Conservation (phyloP, 2,329 filamentous ascomycete genomes). For the Zymoseptoria ardabiliae region DNA sequence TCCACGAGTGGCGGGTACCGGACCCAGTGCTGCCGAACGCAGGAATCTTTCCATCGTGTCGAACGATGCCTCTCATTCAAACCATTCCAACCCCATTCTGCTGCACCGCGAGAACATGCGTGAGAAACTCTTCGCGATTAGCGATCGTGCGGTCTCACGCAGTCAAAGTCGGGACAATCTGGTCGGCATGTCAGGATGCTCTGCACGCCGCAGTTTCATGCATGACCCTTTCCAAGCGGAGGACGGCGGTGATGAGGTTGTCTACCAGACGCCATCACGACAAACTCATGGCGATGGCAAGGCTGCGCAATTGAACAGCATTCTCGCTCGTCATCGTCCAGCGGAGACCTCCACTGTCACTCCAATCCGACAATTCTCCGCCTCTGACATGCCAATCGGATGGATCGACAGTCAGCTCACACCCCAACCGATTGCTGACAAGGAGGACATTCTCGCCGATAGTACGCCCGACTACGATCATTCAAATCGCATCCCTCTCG, state of each 20-base stretch:
- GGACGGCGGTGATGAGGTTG: background rate
- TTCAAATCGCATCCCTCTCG: background rate
- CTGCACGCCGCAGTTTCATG: conserved; percentile 21
- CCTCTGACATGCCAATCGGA: background rate
- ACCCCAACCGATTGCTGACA: background rate
- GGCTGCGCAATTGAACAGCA: background rate
- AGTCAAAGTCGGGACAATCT: conserved; percentile 19
- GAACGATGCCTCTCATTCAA: background rate
- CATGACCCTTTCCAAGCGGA: conserved; percentile 25
- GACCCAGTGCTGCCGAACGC: background rate
- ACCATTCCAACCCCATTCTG: conserved; percentile 6
- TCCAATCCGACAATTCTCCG: background rate
- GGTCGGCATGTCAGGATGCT: conserved; percentile 10
- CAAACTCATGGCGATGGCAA: background rate
- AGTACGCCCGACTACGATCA: conserved; percentile 3
- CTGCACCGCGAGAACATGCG: conserved; percentile 18
- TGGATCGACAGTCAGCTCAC: conserved; percentile 1
- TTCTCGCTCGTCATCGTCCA: background rate
- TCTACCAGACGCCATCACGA: background rate
- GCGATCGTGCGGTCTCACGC: conserved; percentile 22
- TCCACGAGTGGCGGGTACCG: background rate
- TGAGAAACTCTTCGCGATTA: conserved; percentile 25
- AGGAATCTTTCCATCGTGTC: background rate
- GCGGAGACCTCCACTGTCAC: background rate
- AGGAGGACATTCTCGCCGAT: conserved; percentile 2